Conservation (phyloP, 1,284 basidiomycete genomes). For the Ceratobasidium sp. region DNA sequence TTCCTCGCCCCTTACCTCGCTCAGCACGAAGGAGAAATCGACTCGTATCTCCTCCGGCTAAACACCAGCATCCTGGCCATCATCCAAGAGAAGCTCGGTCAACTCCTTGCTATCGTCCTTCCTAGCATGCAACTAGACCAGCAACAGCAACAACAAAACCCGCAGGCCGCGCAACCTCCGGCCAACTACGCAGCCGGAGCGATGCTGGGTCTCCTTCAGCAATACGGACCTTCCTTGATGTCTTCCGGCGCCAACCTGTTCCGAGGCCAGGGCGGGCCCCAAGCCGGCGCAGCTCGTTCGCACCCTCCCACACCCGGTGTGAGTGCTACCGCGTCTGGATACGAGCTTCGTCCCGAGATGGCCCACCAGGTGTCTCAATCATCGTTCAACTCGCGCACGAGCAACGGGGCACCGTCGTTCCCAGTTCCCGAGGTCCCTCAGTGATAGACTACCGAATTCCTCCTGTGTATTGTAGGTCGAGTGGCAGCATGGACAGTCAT, state of each 20-base stretch:
- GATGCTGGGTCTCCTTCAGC: slow-evolving; percentile 26
- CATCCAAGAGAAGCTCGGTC: slow-evolving; percentile 56
- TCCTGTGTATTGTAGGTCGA: neutral
- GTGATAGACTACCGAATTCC: neutral
- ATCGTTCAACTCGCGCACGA: slow-evolving; percentile 27
- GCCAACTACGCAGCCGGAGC: slow-evolving; percentile 26
- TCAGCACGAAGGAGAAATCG: slow-evolving; percentile 71
- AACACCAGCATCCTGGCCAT: slow-evolving; percentile 63
- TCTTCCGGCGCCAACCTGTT: neutral
- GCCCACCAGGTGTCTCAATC: slow-evolving; percentile 3
- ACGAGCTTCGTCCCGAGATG: slow-evolving; percentile 28
- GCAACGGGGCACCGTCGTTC: neutral
- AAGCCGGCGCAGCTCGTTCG: neutral
- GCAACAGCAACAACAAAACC: neutral
- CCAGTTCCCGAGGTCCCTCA: slow-evolving; percentile 19
- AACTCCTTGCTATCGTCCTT: slow-evolving; percentile 31
- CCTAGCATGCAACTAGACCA: neutral
- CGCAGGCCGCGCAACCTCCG: neutral
- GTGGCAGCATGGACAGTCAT: neutral
- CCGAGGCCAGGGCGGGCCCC: neutral
- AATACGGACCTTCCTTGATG: slow-evolving; percentile 19
- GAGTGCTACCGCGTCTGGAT: neutral
- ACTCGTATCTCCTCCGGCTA: slow-evolving; percentile 64
- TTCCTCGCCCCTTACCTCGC: slow-evolving; percentile 72
- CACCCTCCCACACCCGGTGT: neutral